A percentile compares a stretch with the other conserved stretches of the same genome.
Conservation (phyloP, 768 basidiomycete species). For the Serendipita vermifera region DNA sequence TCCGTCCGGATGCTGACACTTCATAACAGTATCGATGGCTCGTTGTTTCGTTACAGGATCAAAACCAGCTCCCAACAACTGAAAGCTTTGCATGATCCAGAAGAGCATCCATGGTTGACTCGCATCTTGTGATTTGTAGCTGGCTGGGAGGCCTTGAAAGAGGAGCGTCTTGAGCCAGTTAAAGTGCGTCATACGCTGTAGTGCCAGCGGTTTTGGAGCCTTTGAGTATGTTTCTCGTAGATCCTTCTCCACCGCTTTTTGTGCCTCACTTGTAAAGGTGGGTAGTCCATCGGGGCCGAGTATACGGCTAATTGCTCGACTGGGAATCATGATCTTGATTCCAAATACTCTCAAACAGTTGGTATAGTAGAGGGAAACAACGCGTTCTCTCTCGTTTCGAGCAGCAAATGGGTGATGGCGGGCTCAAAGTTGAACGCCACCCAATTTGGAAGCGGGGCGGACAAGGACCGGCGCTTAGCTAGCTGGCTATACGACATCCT, state of each 20-base stretch:
- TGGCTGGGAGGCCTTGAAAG: conserved; percentile 63
- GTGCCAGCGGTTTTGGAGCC: not conserved
- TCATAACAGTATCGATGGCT: conserved; percentile 64
- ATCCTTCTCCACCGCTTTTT: not conserved
- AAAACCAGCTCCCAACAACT: conserved; percentile 59
- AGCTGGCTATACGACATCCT: too few species aligned
- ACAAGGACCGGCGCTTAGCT: too few species aligned
- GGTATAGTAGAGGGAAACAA: too few species aligned
- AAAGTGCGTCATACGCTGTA: not conserved
- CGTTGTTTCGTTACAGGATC: conserved; percentile 66
- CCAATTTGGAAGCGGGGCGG: too few species aligned
- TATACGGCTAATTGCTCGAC: not conserved
- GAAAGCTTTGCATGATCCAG: conserved; percentile 82
- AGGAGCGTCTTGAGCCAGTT: conserved; percentile 23
- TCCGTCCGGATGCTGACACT: conserved; percentile 66
- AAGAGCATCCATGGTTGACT: conserved; percentile 92
- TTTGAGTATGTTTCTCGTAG: not conserved
- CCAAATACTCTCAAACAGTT: too few species aligned
- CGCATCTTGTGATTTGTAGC: conserved; percentile 79
- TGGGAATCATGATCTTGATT: conserved; percentile 11
- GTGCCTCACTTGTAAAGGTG: not conserved
- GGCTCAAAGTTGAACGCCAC: too few species aligned
- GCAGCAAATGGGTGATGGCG: too few species aligned
- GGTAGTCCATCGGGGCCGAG: not conserved
- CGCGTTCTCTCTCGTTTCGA: too few species aligned